Conservation (phyloP, 2,329 filamentous ascomycete genomes). For the Fusarium anguioides region DNA sequence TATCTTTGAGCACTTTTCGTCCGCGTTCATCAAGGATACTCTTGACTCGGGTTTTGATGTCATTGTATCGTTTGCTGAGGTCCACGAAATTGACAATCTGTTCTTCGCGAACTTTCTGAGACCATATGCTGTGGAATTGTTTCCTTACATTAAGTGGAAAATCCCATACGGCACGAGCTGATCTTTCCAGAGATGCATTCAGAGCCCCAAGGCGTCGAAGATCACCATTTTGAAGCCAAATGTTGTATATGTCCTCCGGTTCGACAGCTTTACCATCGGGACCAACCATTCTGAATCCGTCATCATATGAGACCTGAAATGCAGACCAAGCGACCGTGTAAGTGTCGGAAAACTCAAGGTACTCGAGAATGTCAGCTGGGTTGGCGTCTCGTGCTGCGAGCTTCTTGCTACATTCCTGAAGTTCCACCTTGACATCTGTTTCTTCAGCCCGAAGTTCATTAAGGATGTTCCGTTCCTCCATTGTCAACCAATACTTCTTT, state of each 20-base stretch:
- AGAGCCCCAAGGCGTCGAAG: background rate
- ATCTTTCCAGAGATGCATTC: slow-evolving; percentile 29
- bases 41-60: slow-evolving; percentile 54
- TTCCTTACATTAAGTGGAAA: slow-evolving; percentile 55
- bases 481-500: slow-evolving; percentile 48
- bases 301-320: slow-evolving; percentile 61
- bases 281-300: slow-evolving; percentile 61
- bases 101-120: slow-evolving; percentile 60
- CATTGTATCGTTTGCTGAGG: slow-evolving; percentile 55
- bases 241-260: slow-evolving; percentile 28
- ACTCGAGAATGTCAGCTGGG: slow-evolving; percentile 51
- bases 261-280: slow-evolving; percentile 57
- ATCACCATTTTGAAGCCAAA: slow-evolving; percentile 27
- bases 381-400: slow-evolving; percentile 18
- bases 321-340: slow-evolving; percentile 66
- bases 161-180: slow-evolving; percentile 61
- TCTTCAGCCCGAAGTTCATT: slow-evolving; percentile 49
- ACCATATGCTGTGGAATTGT: slow-evolving; percentile 57
- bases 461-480: slow-evolving; percentile 50
- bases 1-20: slow-evolving; percentile 59
- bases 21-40: slow-evolving; percentile 58
- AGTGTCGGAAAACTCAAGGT: slow-evolving; percentile 63
- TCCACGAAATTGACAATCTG: slow-evolving; percentile 55
- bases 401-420: slow-evolving; percentile 36
- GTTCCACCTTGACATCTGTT: slow-evolving; percentile 28